Percentiles rank a stretch among this genome's conserved stretches.
Conservation (phyloP, 495 filamentous ascomycete species). For the Talaromyces adpressus region DNA sequence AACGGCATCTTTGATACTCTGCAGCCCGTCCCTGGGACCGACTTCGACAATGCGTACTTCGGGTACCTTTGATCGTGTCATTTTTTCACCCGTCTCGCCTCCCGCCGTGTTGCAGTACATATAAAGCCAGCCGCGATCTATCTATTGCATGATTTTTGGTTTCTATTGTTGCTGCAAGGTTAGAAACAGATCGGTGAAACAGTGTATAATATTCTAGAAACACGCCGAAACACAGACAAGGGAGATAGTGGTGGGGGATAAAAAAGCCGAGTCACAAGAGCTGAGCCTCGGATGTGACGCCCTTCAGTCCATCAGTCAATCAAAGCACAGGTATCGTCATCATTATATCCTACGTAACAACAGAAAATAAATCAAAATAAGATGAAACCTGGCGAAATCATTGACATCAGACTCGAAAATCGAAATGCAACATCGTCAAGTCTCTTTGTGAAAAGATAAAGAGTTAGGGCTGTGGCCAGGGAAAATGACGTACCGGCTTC, state of each 20-base stretch:
- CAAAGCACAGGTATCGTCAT: not conserved
- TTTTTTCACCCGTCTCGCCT: not conserved
- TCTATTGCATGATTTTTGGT: not conserved
- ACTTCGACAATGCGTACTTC: slow-evolving; percentile 39
- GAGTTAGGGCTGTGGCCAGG: not conserved
- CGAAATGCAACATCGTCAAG: not conserved
- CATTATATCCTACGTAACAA: not conserved
- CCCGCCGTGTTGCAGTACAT: not conserved
- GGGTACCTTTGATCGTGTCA: slow-evolving; percentile 2
- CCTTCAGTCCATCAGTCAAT: not conserved
- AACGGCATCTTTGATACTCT: slow-evolving; percentile 31
- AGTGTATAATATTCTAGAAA: not conserved
- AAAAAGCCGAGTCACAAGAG: not conserved
- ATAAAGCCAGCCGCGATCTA: not conserved
- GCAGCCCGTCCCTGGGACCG: slow-evolving; percentile 39
- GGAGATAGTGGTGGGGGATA: not conserved
- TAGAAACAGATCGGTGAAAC: not conserved
- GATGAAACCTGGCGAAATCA: not conserved
- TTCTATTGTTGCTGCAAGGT: not conserved
- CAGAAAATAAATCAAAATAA: not conserved
- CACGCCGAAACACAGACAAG: not conserved
- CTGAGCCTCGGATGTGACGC: not conserved
- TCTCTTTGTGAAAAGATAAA: not conserved
- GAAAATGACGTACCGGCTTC: not conserved
- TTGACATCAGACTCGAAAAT: not conserved